These are phyloP conservation scores for Candida ponderosae DNA, from an alignment of 805 yeast species.

Conservation along the genomic window DNA sequence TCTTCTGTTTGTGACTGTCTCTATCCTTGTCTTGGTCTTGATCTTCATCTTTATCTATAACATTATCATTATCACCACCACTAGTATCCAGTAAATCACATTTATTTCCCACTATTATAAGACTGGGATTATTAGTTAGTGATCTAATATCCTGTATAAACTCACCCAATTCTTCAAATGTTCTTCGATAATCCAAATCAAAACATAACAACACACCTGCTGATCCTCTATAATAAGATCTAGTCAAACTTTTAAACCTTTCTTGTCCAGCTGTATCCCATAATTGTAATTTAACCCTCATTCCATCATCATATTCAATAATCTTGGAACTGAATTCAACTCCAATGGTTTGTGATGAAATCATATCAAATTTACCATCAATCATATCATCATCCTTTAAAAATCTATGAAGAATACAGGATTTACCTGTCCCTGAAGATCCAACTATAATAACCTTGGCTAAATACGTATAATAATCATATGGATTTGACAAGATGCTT, in stretches of 20 bases:
- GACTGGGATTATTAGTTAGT: conserved; percentile 20
- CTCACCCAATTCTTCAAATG: conserved; percentile 21
- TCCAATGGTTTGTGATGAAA: conserved; percentile 29
- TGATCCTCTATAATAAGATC: conserved; percentile 30
- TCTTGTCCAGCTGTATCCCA: conserved; percentile 34
- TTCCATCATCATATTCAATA: conserved; percentile 13
- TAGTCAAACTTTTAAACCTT: conserved; percentile 28
- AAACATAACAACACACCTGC: conserved; percentile 29
- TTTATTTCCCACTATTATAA: conserved; percentile 29
- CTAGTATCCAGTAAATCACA: conserved; percentile 13
- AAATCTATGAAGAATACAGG: conserved; percentile 32
- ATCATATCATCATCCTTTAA: conserved; percentile 17
- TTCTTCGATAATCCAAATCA: conserved; percentile 20
- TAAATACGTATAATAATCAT: conserved; percentile 25
- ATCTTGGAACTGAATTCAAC: conserved; percentile 30
- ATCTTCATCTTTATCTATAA: neutral
- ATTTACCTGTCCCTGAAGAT: conserved; percentile 35
- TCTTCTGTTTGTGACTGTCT: conserved; percentile 17
- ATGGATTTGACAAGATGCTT: neutral
- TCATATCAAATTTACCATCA: conserved; percentile 1
- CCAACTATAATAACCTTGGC: conserved; percentile 35
- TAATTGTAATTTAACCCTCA: conserved; percentile 18
- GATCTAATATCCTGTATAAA: conserved; percentile 23
- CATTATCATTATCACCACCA: neutral
- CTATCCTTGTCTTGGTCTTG: neutral